These are phyloP conservation scores for Lactarius deliciosus DNA, from an alignment of 768 basidiomycete species.

Conservation along the genomic window DNA sequence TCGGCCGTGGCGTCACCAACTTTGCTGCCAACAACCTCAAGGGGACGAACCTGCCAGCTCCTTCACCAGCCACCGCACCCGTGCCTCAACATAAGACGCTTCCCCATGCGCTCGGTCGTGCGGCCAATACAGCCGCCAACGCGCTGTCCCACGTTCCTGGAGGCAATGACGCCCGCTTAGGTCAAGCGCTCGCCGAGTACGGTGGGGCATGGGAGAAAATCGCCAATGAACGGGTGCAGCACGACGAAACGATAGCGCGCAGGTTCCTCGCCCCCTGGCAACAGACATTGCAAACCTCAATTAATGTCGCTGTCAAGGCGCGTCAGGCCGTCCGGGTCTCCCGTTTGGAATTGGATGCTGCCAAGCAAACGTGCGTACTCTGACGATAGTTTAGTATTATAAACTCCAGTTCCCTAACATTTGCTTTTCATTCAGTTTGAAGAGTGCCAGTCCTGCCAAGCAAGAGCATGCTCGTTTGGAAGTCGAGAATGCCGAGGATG, in stretches of 20 bases:
- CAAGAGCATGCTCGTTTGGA: conserved; percentile 93
- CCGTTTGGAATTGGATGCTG: conserved; percentile 85
- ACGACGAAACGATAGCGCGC: conserved; percentile 68
- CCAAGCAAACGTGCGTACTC: conserved; percentile 73
- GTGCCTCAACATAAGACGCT: conserved; percentile 88
- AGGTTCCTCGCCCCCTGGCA: conserved; percentile 84
- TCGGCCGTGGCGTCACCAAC: conserved; percentile 73
- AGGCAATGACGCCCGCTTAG: conserved; percentile 62
- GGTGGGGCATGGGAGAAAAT: conserved; percentile 83
- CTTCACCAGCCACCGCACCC: conserved; percentile 57
- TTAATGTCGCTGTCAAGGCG: conserved; percentile 91
- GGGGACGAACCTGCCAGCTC: conserved; percentile 82
- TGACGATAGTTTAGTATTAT: not conserved
- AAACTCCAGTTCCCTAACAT: not conserved
- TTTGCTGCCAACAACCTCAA: conserved; percentile 89
- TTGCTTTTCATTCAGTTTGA: conserved; percentile 53
- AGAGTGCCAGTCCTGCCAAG: conserved; percentile 67
- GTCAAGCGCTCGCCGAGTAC: conserved; percentile 75
- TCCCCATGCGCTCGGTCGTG: conserved; percentile 88
- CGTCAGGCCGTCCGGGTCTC: conserved; percentile 77
- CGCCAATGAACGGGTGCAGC: conserved; percentile 72
- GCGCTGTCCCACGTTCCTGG: conserved; percentile 46
- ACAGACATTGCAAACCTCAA: conserved; percentile 76
- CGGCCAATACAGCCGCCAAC: conserved; percentile 61
- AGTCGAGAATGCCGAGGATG: conserved; percentile 92